Evolutionary conservation across 2,329 filamentous ascomycete genomes (phyloP), one percentile per base, ranked within the genome.

Genomic region (Pseudogymnoascus sp.): DNA sequence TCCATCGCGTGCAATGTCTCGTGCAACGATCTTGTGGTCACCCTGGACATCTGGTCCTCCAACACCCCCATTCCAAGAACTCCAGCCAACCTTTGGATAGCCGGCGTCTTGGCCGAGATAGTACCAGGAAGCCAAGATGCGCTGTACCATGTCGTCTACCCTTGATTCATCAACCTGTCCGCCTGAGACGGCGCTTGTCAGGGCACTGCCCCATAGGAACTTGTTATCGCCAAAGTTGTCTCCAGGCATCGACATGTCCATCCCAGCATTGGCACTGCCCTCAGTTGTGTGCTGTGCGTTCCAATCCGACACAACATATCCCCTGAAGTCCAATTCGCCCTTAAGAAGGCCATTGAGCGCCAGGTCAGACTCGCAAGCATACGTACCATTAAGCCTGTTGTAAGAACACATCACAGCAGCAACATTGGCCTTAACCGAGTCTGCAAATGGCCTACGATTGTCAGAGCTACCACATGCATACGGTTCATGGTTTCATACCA

Each of bases 181-280:
- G 65, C 79, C 82, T 71, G 59, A 71, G 64, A 87, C 75, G 26
- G 83, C 83, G 57, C 69, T 75, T 60, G 75, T 74, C 13, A 87
- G 78, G 63, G 76, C 76, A 8, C 76, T 72, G 0, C 84, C 84
- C 83, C 84, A 86, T 37, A 81, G 76, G 2, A 83, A 71, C 13
- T 69, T 63, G 33, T 74, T 74, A 50, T 79, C 77, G 70, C 82
- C 83, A 68, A 73, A 84, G 67, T 82, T 77, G 60, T 77, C 84
- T 62, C 90, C 90, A 0, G 88, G 88, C 88, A 93, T 93, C 1
- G 85, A 85, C 88, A 92, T 90, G 71, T 93, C 70, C 64, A 93
- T 72, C 29, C 90, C 90, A 24, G 84, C 82, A 64, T 87, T 78
- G 24, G 88, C 84, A 59, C 81, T 80, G 8, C 79, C 79, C 7